Conservation (phyloP, 2,329 filamentous ascomycete genomes). For the Fonsecaea monophora region DNA sequence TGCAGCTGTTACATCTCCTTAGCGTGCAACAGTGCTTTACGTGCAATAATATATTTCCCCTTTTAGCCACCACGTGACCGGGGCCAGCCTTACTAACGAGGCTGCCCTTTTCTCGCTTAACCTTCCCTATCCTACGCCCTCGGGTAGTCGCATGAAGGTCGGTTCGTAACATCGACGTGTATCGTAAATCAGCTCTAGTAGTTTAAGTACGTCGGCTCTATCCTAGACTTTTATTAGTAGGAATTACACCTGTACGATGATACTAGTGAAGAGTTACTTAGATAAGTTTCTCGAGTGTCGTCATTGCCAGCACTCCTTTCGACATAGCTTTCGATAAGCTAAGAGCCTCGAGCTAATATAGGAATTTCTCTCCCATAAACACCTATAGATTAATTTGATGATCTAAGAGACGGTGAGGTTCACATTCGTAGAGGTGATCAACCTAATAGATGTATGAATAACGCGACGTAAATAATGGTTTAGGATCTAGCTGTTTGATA, state of each 20-base stretch:
- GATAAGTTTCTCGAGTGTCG: conserved; percentile 4
- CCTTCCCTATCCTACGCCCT: too few relatives aligned
- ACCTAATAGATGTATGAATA: conserved; percentile 4
- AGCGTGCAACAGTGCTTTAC: too few relatives aligned
- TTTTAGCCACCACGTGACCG: too few relatives aligned
- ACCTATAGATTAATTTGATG: neutral
- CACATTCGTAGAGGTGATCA: conserved; percentile 9
- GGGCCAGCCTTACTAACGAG: too few relatives aligned
- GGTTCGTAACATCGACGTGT: neutral
- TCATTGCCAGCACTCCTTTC: neutral
- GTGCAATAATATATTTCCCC: too few relatives aligned
- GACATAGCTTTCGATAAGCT: conserved; percentile 7
- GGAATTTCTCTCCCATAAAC: conserved; percentile 4
- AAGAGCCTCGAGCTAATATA: conserved; percentile 3
- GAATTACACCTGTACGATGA: neutral
- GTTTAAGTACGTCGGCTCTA: neutral
- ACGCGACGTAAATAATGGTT: neutral
- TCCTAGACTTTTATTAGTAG: conserved; percentile 8
- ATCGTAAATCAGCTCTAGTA: conserved; percentile 4
- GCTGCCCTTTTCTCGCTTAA: too few relatives aligned
- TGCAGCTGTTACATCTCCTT: too few relatives aligned
- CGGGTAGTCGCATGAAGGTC: too few relatives aligned
- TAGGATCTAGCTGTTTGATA: conserved; percentile 7
- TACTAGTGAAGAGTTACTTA: neutral
- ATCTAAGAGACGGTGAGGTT: neutral